Base-by-base conservation (phyloP, 768 basidiomycete genomes). In the Termitomyces heimii region DNA sequence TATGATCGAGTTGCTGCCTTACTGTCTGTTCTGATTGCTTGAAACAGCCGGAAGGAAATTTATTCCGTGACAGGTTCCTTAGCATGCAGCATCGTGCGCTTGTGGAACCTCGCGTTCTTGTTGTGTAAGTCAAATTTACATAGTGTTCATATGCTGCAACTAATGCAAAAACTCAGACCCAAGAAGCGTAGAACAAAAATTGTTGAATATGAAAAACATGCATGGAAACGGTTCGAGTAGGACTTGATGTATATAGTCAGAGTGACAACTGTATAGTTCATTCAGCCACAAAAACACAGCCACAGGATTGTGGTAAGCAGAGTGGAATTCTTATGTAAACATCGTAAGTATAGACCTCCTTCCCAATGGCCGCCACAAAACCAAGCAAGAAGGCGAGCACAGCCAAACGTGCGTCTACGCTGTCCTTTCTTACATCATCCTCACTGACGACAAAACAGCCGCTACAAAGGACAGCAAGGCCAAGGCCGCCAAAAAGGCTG, bases 401-500 rank as follows among this genome's bases (percentile, higher is more conserved):
- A 60, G 67, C 69, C 68, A 80, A 75, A 69, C 62, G 75, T 80
- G 60, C 59, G 76, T 73, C 18, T 31, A 3, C 26, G 4, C 18
- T 8, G 31, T n/a, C 32, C n/a, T 37, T n/a, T 5, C 28, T 22
- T 47, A 9, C 55, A 13, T 48, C 50, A 22, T 31, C 18, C 5
- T 49, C 5, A 47, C 28, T 57, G 2, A 43, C 32, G 12, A 45
- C 48, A 20, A 68, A 67, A 73, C 73, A 59, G 57, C 70, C 29
- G 54, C 68, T 37, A 64, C 77, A 22, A 80, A 80, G 65, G 79
- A 80, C 63, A 66, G 61, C 67, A 95, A 95, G 77, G 94, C 94
- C 68, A 93, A 94, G 79, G 79, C 88, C 43, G 94, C 97, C 44
- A 97, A 95, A 81, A 98, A 98, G 80, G 94, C 95, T 12, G 95